A percentile compares a stretch with the other conserved stretches of the same genome.
phyloP scores from a whole-genome alignment of 176 grass and related monocot species.

The Ampelocalamus luodianensis region DNA sequence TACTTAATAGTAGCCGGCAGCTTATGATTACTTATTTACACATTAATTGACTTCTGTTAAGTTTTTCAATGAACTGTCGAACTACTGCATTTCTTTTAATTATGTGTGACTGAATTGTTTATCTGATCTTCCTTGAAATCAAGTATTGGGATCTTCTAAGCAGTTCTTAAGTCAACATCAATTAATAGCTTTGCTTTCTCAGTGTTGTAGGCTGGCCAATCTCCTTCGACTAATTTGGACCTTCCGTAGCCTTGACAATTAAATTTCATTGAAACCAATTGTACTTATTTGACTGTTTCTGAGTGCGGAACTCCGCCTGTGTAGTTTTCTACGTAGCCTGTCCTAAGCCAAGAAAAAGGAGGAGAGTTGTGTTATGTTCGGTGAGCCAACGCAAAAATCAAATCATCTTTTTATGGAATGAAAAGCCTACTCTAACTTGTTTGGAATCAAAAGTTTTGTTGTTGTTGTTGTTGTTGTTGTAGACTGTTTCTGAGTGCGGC shows the following conservation, averaged over 20 bases:
- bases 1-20: not conserved
- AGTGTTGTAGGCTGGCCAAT: constrained; percentile 11
- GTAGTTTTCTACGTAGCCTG: no score
- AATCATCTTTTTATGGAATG: no score
- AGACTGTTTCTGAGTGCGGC: not conserved
- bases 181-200: constrained; percentile 35
- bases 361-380: no score
- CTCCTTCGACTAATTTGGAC: not conserved
- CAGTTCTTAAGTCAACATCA: constrained; percentile 32
- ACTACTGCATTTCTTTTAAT: constrained; percentile 7
- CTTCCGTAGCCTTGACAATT: not conserved
- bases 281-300: not conserved
- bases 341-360: no score
- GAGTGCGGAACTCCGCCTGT: no score
- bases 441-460: no score
- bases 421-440: no score
- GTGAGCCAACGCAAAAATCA: no score
- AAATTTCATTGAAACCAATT: not conserved
- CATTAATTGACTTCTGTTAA: constrained; percentile 22
- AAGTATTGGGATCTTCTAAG: constrained; percentile 18
- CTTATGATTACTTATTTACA: constrained; percentile 12
- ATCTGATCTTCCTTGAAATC: constrained; percentile 26
- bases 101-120: constrained; percentile 15
- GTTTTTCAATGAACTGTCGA: constrained; percentile 6
- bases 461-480: no score